Evolutionary conservation across 371 early-diverging fungal genomes (phyloP), one percentile per base, ranked within the genome.

Genomic region (Cladochytrium tenue): DNA sequence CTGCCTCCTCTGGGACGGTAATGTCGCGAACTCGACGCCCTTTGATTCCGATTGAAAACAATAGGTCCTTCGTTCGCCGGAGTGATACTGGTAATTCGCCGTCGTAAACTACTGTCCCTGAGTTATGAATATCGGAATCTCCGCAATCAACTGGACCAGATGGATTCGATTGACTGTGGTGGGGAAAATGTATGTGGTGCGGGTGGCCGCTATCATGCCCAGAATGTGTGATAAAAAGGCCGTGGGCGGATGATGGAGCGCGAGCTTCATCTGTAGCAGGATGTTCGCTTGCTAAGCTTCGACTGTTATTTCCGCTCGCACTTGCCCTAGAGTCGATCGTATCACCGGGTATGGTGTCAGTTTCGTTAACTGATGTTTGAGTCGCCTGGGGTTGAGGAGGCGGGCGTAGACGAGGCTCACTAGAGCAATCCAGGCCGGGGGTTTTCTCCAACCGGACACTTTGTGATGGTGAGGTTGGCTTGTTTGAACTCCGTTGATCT

Each of bases 351-450:
- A n/a, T n/a, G n/a, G n/a, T n/a, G n/a, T n/a, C n/a, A n/a, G n/a
- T n/a, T n/a, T n/a, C n/a, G n/a, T n/a, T n/a, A n/a, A n/a, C 32
- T 31, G 53, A 62, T 35, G 32, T 62, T 53, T 5, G 62, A 53
- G 53, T 31, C 50, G n/a, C 52, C 52, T 3, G 52, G 51, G 3
- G 20, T 51, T 27, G 51, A 15, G 33, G 23, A 4, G 26, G 51
- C 62, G 50, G 32, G n/a, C n/a, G 3, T 28, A 20, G 15, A 26
- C 20, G 25, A 34, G 5, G 13, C 13, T 20, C 26, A 57, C 32
- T 43, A 50, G 32, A 34, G 1, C 17, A 43, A 57, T 3, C 33
- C 17, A 1, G 26, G 15, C 56, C n/a, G n/a, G n/a, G n/a, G n/a
- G n/a, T n/a, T n/a, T n/a, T n/a, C n/a, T n/a, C n/a, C n/a, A n/a